phyloP scores from a whole-genome alignment of 1,139 yeast species.

The Petasospora rhodanensis region DNA sequence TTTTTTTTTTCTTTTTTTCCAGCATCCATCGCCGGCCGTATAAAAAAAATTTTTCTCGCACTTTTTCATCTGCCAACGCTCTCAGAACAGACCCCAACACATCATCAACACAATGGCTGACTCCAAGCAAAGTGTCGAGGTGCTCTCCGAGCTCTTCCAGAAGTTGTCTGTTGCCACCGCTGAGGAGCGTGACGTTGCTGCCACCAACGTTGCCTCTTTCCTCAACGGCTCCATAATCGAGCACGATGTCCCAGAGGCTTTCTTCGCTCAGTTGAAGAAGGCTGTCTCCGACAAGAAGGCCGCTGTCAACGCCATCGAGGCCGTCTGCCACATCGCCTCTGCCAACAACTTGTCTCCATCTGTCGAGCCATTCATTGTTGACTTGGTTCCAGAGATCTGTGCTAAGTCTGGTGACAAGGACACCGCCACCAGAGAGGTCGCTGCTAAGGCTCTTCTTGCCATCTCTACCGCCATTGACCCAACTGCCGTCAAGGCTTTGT shows the following conservation, averaged over 20 bases:
- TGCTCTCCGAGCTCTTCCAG: slow-evolving; percentile 89
- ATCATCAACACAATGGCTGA: slow-evolving; percentile 32
- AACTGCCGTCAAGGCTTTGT: slow-evolving; percentile 82
- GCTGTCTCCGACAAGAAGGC: slow-evolving; percentile 79
- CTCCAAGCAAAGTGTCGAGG: slow-evolving; percentile 50
- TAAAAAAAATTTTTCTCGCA: slow-evolving; percentile 17
- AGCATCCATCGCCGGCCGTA: slow-evolving; percentile 3
- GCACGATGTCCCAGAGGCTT: slow-evolving; percentile 94
- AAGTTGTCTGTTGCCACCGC: slow-evolving; percentile 84
- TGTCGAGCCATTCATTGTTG: slow-evolving; percentile 92
- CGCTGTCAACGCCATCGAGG: slow-evolving; percentile 76
- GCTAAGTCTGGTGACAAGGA: slow-evolving; percentile 89
- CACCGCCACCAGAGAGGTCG: slow-evolving; percentile 62
- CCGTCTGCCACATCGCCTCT: slow-evolving; percentile 81
- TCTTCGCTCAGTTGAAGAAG: slow-evolving; percentile 72
- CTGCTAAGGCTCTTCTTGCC: slow-evolving; percentile 73
- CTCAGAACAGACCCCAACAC: slow-evolving; percentile 1
- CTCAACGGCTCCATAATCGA: slow-evolving; percentile 96
- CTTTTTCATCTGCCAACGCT: slow-evolving; percentile 5
- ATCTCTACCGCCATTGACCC: slow-evolving; percentile 85
- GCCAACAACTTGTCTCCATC: slow-evolving; percentile 78
- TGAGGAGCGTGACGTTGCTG: slow-evolving; percentile 82
- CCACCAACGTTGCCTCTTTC: slow-evolving; percentile 87
- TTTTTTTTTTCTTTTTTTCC: slow-evolving; percentile 3
- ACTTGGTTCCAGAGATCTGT: slow-evolving; percentile 63